Evolutionary conservation across 2,329 filamentous ascomycete genomes (phyloP).

Genomic region (Zalaria sp.): DNA sequence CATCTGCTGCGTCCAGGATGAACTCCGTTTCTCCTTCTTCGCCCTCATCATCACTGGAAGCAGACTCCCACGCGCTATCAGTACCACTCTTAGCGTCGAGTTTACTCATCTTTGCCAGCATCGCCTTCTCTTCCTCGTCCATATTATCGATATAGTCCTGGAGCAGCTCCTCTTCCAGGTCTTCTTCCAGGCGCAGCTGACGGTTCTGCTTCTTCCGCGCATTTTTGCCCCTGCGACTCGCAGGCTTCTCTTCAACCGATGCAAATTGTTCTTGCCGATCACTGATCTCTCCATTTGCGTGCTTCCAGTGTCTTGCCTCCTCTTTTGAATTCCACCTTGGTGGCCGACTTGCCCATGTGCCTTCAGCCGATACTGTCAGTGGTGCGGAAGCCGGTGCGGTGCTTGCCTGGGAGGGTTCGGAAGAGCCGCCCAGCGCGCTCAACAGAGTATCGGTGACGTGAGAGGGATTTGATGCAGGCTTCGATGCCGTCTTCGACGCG

Average conservation of each 20-base stretch:
- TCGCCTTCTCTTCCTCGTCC: slow-evolving; percentile 11
- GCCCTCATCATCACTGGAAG: slow-evolving; percentile 3
- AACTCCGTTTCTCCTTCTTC: slow-evolving; percentile 1
- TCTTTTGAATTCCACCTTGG: not conserved
- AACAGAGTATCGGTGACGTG: not conserved
- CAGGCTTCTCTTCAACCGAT: not conserved
- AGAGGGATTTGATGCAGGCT: not conserved
- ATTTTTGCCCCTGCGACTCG: slow-evolving; percentile 11
- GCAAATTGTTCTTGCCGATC: not conserved
- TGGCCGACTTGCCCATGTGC: not conserved
- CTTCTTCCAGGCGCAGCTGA: slow-evolving; percentile 9
- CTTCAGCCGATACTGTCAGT: not conserved
- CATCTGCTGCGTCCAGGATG: slow-evolving; percentile 11
- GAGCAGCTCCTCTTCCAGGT: slow-evolving; percentile 42
- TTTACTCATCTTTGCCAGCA: slow-evolving; percentile 6
- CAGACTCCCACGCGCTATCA: slow-evolving; percentile 14
- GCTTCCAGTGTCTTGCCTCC: not conserved
- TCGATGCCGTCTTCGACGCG: not conserved
- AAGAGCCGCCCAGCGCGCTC: not conserved
- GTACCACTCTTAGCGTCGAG: slow-evolving; percentile 13
- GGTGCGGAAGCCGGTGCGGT: not conserved
- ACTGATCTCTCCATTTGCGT: not conserved
- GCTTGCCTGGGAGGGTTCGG: not conserved
- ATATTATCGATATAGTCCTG: slow-evolving; percentile 62
- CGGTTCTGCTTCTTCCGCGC: slow-evolving; percentile 19